Percentiles rank a stretch among this genome's conserved stretches.
Evolutionary conservation across 495 filamentous ascomycete genomes (phyloP).

Genomic region (Aspergillus conjunctus): DNA sequence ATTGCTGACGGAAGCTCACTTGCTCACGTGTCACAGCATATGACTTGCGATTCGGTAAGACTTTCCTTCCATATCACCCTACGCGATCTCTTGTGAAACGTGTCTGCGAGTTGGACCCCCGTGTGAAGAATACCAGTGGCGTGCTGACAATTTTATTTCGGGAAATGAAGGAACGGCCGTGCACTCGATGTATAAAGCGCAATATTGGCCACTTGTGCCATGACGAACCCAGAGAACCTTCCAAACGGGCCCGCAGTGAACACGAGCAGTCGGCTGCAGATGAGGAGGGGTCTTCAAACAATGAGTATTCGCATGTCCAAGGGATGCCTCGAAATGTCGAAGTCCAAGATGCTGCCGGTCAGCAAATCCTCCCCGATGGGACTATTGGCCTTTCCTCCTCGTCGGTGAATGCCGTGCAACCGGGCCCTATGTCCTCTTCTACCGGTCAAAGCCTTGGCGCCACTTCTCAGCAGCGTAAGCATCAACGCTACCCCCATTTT

Average conservation of each 20-base stretch:
- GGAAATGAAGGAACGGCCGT: conserved; percentile 78
- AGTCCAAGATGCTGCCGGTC: conserved; percentile 44
- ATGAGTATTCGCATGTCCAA: conserved; percentile 43
- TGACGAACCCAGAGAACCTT: conserved; percentile 85
- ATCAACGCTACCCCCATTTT: conserved; percentile 23
- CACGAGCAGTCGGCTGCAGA: conserved; percentile 60
- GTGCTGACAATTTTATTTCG: conserved; percentile 31
- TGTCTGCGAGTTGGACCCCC: conserved; percentile 20
- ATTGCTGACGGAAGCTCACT: conserved; percentile 41
- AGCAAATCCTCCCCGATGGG: conserved; percentile 43
- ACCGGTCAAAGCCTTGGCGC: conserved; percentile 51
- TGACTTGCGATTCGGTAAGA: conserved; percentile 99
- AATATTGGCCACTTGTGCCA: conserved; percentile 99
- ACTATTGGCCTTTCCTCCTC: conserved; percentile 39
- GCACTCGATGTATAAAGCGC: conserved; percentile 96
- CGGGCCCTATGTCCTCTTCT: conserved; percentile 34
- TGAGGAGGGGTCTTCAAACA: conserved; percentile 58
- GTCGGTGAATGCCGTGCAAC: conserved; percentile 41
- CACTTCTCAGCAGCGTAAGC: conserved; percentile 77
- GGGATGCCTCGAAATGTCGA: conserved; percentile 46
- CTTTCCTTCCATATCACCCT: conserved; percentile 42
- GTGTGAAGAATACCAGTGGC: conserved; percentile 17
- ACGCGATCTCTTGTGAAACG: conserved; percentile 32
- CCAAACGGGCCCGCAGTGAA: conserved; percentile 75
- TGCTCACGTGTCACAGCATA: conserved; percentile 73